Conservation (phyloP, 2,329 filamentous ascomycete genomes). For the Talaromyces amestolkiae region DNA sequence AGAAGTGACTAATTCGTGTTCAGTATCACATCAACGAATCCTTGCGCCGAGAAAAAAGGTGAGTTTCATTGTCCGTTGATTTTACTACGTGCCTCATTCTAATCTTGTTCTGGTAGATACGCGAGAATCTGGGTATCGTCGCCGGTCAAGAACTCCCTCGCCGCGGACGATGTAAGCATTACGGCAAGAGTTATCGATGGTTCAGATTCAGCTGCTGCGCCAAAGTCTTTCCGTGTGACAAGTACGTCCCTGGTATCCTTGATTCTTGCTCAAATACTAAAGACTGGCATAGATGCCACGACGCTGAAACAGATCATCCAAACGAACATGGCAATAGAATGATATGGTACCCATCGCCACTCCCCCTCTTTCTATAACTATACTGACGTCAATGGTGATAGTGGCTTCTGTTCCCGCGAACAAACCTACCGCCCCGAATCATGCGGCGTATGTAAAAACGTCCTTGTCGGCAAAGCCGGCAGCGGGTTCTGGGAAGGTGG, state of each 20-base stretch:
- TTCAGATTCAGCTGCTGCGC: constrained; percentile 58
- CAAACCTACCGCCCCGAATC: constrained; percentile 75
- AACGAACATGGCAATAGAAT: constrained; percentile 82
- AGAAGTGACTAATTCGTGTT: background rate
- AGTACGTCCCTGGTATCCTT: constrained; percentile 34
- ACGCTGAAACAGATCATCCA: constrained; percentile 65
- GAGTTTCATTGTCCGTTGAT: background rate
- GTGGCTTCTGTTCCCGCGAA: constrained; percentile 73
- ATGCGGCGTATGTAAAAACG: constrained; percentile 69
- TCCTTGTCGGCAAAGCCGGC: constrained; percentile 64
- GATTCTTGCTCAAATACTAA: background rate
- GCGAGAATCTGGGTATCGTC: constrained; percentile 54
- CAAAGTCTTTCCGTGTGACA: constrained; percentile 58
- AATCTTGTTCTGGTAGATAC: constrained; percentile 1
- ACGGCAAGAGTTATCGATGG: constrained; percentile 56
- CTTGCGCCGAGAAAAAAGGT: constrained; percentile 19
- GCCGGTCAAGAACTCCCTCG: constrained; percentile 55
- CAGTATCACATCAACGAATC: constrained; percentile 17
- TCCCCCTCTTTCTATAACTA: background rate
- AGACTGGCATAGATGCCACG: constrained; percentile 61
- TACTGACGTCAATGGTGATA: constrained; percentile 17
- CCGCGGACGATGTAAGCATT: constrained; percentile 55
- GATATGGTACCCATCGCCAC: constrained; percentile 58
- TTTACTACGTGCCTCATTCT: background rate
- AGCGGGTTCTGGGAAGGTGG: constrained; percentile 85